Evolutionary conservation across 2,329 filamentous ascomycete genomes (phyloP).

Genomic region (Thielaviopsis punctulata): DNA sequence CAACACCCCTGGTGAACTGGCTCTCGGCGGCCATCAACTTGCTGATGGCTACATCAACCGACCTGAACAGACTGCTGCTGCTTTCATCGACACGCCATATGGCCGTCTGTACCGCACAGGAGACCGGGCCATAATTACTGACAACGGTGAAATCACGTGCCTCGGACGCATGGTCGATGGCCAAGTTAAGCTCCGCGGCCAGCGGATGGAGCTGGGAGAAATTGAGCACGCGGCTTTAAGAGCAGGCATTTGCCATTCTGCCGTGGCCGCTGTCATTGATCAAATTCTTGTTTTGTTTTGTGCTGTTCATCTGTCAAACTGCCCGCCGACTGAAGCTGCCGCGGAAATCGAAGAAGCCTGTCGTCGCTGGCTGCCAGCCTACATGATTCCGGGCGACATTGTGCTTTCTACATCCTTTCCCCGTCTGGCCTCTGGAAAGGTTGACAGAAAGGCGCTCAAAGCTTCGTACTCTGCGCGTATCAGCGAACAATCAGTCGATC

Average conservation of each 20-base stretch:
- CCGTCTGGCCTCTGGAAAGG: constrained; percentile 65
- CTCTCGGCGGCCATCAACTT: constrained; percentile 63
- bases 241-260: constrained; percentile 43
- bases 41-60: constrained; percentile 71
- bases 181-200: constrained; percentile 75
- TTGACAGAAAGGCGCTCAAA: constrained; percentile 51
- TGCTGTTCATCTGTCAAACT: constrained; percentile 27
- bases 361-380: constrained; percentile 57
- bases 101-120: constrained; percentile 70
- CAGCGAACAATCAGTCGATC: not conserved
- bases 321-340: not conserved
- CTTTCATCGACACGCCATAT: constrained; percentile 51
- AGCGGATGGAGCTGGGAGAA: constrained; percentile 66
- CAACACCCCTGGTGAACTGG: constrained; percentile 62
- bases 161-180: constrained; percentile 62
- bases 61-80: constrained; percentile 51
- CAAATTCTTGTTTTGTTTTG: constrained; percentile 62
- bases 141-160: constrained; percentile 61
- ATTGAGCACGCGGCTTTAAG: constrained; percentile 53
- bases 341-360: constrained; percentile 39
- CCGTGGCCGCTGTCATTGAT: constrained; percentile 48
- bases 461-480: constrained; percentile 24
- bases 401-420: constrained; percentile 48
- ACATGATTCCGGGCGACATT: constrained; percentile 69
- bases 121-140: constrained; percentile 56